A percentile compares a stretch with the other conserved stretches of the same genome.
These are phyloP conservation scores for Eremothecium sinecaudum DNA, from an alignment of 1,139 yeast genomes.

Conservation along the genomic window DNA sequence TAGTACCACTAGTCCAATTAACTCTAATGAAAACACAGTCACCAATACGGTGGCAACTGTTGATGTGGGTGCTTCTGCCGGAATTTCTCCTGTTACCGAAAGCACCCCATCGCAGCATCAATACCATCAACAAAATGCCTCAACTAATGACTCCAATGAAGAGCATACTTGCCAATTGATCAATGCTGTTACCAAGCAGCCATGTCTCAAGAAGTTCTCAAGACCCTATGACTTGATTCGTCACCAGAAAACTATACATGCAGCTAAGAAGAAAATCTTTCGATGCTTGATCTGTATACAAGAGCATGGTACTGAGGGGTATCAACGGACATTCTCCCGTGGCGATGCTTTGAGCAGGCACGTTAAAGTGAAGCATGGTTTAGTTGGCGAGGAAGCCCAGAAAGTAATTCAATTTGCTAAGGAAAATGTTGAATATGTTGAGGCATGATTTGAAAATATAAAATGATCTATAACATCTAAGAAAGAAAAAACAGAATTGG, in stretches of 20 bases:
- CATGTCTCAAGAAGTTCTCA: conserved; percentile 77
- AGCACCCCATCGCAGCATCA: not conserved
- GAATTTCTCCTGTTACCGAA: not conserved
- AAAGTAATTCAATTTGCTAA: conserved; percentile 66
- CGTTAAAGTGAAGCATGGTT: conserved; percentile 76
- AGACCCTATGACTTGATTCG: conserved; percentile 90
- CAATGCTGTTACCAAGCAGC: conserved; percentile 50
- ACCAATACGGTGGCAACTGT: not conserved
- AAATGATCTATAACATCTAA: too few relatives aligned
- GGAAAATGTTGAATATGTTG: conserved; percentile 59
- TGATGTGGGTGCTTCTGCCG: conserved; percentile 1
- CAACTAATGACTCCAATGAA: conserved; percentile 23
- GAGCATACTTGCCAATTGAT: conserved; percentile 51
- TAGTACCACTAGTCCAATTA: not conserved
- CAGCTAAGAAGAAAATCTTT: conserved; percentile 74
- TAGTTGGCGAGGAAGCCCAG: conserved; percentile 58
- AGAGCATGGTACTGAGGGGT: conserved; percentile 34
- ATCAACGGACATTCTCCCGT: conserved; percentile 73
- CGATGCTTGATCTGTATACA: conserved; percentile 80
- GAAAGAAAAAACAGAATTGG: too few relatives aligned
- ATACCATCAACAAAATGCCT: conserved; percentile 1
- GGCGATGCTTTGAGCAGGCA: conserved; percentile 94
- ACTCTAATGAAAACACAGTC: not conserved
- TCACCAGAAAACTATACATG: conserved; percentile 94
- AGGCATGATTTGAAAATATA: conserved; percentile 11